These are phyloP conservation scores for Tylopilus subfusipes DNA, from an alignment of 768 basidiomycete genomes.

Conservation along the genomic window DNA sequence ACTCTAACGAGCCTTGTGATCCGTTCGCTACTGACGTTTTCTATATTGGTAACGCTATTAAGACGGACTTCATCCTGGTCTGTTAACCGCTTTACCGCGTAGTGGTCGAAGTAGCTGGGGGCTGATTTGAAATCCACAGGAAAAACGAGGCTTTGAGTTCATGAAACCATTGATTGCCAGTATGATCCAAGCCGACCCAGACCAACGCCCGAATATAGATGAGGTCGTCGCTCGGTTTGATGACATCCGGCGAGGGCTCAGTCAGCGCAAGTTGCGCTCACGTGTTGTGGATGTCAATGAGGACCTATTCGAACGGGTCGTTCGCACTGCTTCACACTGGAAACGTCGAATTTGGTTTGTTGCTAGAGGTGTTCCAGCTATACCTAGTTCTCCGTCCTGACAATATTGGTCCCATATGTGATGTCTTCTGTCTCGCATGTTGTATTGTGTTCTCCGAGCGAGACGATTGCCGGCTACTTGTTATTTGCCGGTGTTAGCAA, in stretches of 20 bases:
- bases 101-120: neutral
- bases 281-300: slow-evolving; percentile 15
- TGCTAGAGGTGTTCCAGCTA: slow-evolving; percentile 12
- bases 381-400: neutral
- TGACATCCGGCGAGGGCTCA: slow-evolving; percentile 13
- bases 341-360: slow-evolving; percentile 19
- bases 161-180: slow-evolving; percentile 11
- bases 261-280: slow-evolving; percentile 25
- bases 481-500: too few species aligned
- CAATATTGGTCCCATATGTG: too few species aligned
- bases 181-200: slow-evolving; percentile 37
- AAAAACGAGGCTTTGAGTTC: slow-evolving; percentile 20
- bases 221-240: slow-evolving; percentile 33
- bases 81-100: neutral
- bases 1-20: neutral
- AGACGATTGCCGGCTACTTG: too few species aligned
- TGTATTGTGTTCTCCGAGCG: too few species aligned
- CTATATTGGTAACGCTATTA: neutral
- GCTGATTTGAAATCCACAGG: neutral
- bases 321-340: slow-evolving; percentile 21
- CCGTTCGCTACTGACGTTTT: neutral
- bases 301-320: slow-evolving; percentile 6
- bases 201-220: slow-evolving; percentile 36
- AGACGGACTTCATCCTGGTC: neutral
- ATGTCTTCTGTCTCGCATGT: too few species aligned